Base-by-base conservation (phyloP, 306 rosid species). In the Vigna nakashimae region DNA sequence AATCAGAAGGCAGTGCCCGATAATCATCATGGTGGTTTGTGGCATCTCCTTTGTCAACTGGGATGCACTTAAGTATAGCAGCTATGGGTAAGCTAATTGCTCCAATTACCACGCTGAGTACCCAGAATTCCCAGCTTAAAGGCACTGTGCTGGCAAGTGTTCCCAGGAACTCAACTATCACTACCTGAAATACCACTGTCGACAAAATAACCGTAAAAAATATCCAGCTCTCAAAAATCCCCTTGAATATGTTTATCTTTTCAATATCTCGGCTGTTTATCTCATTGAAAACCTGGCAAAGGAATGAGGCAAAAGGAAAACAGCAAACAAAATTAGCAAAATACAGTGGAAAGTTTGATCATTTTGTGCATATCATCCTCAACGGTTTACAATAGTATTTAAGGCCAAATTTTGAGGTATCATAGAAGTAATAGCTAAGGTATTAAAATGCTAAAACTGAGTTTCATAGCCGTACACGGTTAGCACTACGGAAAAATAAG, bases 221-320 rank as follows among this genome's bases (percentile, higher is more conserved):
- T 66, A 94, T 70, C 98, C 93, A 85, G 84, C 96, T 89, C 66
- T 81, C 56, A 45, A 94, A 90, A 72, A 94, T 90, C 79, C 97
- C 97, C 42, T 85, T 88, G 83, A 94, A 89, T 64, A 94, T 79
- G 82, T 94, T 94, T 88, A 91, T 91, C 88, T 88, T 91, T 74
- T 89, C 97, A 14, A 94, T 88, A 16, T 91, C 96, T 76, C 98
- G 80, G 85, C 98, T 91, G 90, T 94, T 94, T 65, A 94, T 85
- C 87, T 94, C 94, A 73, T 94, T 94, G 62, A 94, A 94, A 65
- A 94, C 98, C 98, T 94, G 69, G 7, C 22, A 78, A 45, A 69
- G 46, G 45, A 66, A 81, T 8, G 53, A 46, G 26, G 18, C 66
- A 80, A 22, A 7, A 17, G 34, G 48, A 43, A 63, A 71, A 74